A percentile compares a stretch with the other conserved stretches of the same genome.
Evolutionary conservation across 2,329 filamentous ascomycete species (phyloP).

Genomic region (Fonsecaea pugnacius): DNA sequence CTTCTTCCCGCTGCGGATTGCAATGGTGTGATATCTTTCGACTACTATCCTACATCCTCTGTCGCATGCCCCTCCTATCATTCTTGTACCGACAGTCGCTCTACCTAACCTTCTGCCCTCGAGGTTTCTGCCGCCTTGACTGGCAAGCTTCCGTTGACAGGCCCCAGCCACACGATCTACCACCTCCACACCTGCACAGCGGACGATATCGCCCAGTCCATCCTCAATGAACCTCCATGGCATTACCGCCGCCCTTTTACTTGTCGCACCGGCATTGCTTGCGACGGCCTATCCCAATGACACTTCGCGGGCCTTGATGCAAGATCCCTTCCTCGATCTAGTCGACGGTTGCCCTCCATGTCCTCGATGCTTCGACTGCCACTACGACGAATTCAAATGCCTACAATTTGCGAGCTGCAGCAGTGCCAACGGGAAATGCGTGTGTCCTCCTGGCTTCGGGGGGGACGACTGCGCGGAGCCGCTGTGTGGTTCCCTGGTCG

Average conservation of each 20-base stretch:
- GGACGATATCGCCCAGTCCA: conserved; percentile 3
- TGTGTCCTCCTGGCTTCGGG: conserved; percentile 88
- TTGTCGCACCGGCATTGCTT: conserved; percentile 21
- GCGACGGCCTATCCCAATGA: conserved; percentile 54
- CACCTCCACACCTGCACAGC: conserved; percentile 19
- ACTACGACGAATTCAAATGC: conserved; percentile 88
- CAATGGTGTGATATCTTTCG: conserved; percentile 21
- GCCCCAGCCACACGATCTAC: conserved; percentile 27
- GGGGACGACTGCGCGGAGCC: conserved; percentile 91
- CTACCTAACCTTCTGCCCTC: neutral
- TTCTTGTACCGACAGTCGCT: neutral
- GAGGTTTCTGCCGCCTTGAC: conserved; percentile 10
- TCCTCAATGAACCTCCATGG: conserved; percentile 31
- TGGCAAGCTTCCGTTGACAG: conserved; percentile 28
- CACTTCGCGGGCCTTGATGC: conserved; percentile 64
- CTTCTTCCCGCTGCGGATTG: conserved; percentile 2
- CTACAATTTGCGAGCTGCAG: conserved; percentile 90
- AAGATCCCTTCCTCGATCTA: conserved; percentile 66
- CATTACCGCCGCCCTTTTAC: conserved; percentile 23
- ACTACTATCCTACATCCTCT: neutral
- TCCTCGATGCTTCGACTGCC: conserved; percentile 85
- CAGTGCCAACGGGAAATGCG: conserved; percentile 86
- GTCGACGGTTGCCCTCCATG: conserved; percentile 63
- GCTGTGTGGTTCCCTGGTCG: conserved; percentile 85
- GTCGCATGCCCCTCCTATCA: conserved; percentile 5